Evolutionary conservation across 805 yeast genomes (phyloP).

Genomic region (Saturnispora quitensis): DNA sequence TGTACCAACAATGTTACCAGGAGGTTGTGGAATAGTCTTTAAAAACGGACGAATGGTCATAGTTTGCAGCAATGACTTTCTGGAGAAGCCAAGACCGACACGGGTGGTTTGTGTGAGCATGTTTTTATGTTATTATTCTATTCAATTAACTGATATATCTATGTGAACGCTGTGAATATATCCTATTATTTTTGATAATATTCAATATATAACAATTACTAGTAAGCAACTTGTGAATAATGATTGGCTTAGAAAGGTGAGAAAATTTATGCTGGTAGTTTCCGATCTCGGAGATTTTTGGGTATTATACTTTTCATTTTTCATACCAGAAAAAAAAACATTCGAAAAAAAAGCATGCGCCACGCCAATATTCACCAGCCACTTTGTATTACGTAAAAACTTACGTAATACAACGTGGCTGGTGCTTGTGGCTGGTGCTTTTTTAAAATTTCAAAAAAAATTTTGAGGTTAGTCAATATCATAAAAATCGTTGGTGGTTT

Average conservation of each 20-base stretch:
- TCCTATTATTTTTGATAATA: neutral
- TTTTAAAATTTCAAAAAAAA: too few species aligned
- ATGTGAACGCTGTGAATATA: too few species aligned
- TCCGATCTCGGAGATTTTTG: constrained; percentile 9
- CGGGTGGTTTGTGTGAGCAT: constrained; percentile 16
- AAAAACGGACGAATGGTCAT: constrained; percentile 16
- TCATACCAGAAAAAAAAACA: neutral
- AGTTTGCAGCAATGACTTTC: constrained; percentile 8
- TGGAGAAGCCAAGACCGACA: constrained; percentile 19
- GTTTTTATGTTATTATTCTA: neutral
- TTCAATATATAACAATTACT: neutral
- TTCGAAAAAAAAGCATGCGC: neutral
- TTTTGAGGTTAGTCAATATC: neutral
- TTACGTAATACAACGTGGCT: too few species aligned
- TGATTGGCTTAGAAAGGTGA: neutral
- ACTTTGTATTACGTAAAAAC: neutral
- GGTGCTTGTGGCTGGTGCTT: neutral
- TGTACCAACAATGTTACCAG: constrained; percentile 63
- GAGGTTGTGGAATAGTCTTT: constrained; percentile 46
- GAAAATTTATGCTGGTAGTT: neutral
- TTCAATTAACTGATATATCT: too few species aligned
- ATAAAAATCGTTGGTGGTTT: too few species aligned
- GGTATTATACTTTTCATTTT: neutral
- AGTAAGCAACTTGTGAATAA: neutral
- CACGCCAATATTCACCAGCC: neutral